Evolutionary conservation across 1,284 basidiomycete genomes (phyloP).

Genomic region (Irpex sp.): DNA sequence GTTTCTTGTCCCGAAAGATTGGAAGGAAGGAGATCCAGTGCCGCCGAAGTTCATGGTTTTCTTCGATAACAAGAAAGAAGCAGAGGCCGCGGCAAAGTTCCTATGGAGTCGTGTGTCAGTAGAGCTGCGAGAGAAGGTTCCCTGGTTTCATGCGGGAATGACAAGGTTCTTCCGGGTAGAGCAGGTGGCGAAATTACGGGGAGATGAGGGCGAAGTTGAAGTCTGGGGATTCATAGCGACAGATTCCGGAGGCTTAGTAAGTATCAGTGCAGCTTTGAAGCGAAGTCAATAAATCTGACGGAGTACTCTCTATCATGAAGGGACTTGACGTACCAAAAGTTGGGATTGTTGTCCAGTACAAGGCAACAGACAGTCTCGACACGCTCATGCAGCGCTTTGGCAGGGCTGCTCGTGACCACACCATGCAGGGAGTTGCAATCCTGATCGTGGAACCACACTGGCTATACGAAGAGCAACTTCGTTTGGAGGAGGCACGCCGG

Average conservation of each 20-base stretch:
- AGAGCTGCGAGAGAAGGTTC: constrained; percentile 13
- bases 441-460: constrained; percentile 10
- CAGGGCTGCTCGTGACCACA: constrained; percentile 11
- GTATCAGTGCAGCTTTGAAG: too few species aligned
- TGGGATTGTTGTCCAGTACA: constrained; percentile 30
- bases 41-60: neutral
- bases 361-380: constrained; percentile 4
- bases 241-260: constrained; percentile 32
- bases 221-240: constrained; percentile 24
- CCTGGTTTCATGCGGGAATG: constrained; percentile 21
- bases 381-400: constrained; percentile 19
- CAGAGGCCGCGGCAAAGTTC: constrained; percentile 7
- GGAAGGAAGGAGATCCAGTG: constrained; percentile 6
- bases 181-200: constrained; percentile 14
- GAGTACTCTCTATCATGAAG: too few species aligned
- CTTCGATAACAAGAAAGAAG: constrained; percentile 23
- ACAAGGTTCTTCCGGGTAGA: constrained; percentile 12
- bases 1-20: constrained; percentile 7
- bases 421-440: constrained; percentile 11
- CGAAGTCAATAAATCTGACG: too few species aligned
- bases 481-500: neutral
- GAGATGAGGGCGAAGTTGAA: constrained; percentile 9
- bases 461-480: neutral
- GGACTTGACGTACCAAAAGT: constrained; percentile 32
- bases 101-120: constrained; percentile 12